phyloP scores from a whole-genome alignment of 495 filamentous ascomycete genomes.

The Penicillium soppii region DNA sequence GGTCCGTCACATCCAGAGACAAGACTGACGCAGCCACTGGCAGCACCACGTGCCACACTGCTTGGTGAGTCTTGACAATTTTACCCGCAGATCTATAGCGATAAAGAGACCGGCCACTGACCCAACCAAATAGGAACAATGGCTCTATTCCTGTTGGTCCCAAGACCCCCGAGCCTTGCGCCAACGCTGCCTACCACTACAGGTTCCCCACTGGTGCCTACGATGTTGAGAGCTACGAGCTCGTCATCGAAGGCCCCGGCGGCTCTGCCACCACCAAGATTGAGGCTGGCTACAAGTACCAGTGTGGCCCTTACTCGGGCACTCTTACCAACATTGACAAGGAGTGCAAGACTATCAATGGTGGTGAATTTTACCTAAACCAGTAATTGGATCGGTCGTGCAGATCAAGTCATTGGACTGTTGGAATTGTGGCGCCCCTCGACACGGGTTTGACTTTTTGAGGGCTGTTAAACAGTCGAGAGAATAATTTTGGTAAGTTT shows the following conservation, averaged over 20 bases:
- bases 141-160: not conserved
- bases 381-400: not conserved
- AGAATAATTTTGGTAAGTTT: too few species aligned
- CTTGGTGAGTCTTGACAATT: not conserved
- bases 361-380: not conserved
- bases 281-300: not conserved
- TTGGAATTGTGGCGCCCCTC: too few species aligned
- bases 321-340: not conserved
- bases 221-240: not conserved
- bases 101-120: not conserved
- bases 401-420: not conserved
- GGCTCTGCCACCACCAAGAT: not conserved
- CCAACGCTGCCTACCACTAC: not conserved
- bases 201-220: not conserved
- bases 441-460: not conserved
- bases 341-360: slow-evolving; percentile 1
- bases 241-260: not conserved
- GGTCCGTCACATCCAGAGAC: not conserved
- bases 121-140: not conserved
- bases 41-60: not conserved
- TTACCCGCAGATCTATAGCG: not conserved
- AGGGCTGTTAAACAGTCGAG: too few species aligned
- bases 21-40: not conserved
- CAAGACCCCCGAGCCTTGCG: not conserved
- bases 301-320: slow-evolving; percentile 4